Evolutionary conservation across 2,329 filamentous ascomycete genomes (phyloP), one percentile per base, ranked within the genome.

Genomic region (Pyrenophora teres): DNA sequence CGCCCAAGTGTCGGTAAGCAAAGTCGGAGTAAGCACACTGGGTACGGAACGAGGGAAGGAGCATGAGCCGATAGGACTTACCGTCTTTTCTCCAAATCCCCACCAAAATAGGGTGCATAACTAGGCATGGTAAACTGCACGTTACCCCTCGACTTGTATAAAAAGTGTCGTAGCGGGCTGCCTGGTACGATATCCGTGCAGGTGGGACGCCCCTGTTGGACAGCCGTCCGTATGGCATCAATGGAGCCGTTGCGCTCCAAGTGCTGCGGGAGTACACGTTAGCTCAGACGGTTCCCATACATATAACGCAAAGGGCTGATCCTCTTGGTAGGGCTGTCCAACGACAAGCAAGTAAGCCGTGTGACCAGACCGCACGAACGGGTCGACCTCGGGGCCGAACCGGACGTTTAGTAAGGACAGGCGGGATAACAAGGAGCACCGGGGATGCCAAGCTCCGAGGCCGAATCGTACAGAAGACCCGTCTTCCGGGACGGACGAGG

Each of bases 101-200:
- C 78, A 19, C 72, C 74, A 66, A 94, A 94, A 50, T 86, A 78
- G 0, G 90, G 87, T 8, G 85, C 80, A 54, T 91, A 88, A 0
- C 89, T 86, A 1, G 92, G 89, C 90, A 96, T 96, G 62, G 86
- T 88, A 74, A 97, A 99, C 72, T 99, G 95, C 23, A 99, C 94
- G 64, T 99, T 96, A 16, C 88, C 87, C 53, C 90, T 85, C 13
- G 90, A 96, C 75, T 97, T 99, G 81, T 96, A 99, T 15, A 99
- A 77, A 69, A 97, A 99, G 77, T 99, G 94, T 62, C 88, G 87
- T 45, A 97, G 78, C 27, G 88, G 86, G 13, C 87, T 89, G 19
- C 88, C 89, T 0, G 92, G 89, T 1, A 92, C 83, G 52, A 99
- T 87, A 52, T 94, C 88, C 13, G 85, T 83, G 51, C 88, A 83